phyloP scores from a whole-genome alignment of 208 protist genomes.

The Strigomonas culicis region DNA sequence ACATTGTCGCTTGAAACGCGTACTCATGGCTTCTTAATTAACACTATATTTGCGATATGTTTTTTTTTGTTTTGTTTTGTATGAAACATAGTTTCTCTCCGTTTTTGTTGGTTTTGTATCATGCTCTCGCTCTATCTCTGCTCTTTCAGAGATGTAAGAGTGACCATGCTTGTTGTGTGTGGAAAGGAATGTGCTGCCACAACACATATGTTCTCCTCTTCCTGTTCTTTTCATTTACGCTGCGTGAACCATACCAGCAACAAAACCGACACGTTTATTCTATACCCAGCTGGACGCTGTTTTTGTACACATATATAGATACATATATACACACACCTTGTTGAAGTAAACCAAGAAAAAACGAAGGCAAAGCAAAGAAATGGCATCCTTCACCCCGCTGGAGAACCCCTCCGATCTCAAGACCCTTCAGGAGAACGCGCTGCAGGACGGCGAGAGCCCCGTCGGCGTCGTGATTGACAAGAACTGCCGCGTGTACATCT shows the following conservation, averaged over 20 bases:
- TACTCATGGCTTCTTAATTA: too few species aligned
- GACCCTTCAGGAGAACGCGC: neutral
- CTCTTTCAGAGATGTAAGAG: too few species aligned
- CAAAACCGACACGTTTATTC: neutral
- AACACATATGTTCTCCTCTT: neutral
- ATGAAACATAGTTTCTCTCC: too few species aligned
- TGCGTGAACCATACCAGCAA: neutral
- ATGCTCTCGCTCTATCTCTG: too few species aligned
- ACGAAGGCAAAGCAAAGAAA: constrained; percentile 12
- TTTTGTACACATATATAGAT: neutral
- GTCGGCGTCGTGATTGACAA: constrained; percentile 84
- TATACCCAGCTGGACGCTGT: neutral
- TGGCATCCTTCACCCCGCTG: constrained; percentile 73
- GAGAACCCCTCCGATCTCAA: constrained; percentile 27
- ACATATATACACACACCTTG: neutral
- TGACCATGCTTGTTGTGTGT: too few species aligned
- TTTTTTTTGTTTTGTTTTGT: too few species aligned
- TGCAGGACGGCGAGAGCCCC: constrained; percentile 20
- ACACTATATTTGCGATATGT: too few species aligned
- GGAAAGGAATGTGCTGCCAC: too few species aligned
- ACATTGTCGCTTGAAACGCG: too few species aligned
- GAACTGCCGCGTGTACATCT: constrained; percentile 82
- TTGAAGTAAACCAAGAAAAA: constrained; percentile 16
- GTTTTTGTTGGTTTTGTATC: too few species aligned
- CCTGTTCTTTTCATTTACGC: constrained; percentile 2